A percentile compares a stretch with the other conserved stretches of the same genome.
These are phyloP conservation scores for Candida tallmaniae DNA, from an alignment of 805 yeast species.

Conservation along the genomic window DNA sequence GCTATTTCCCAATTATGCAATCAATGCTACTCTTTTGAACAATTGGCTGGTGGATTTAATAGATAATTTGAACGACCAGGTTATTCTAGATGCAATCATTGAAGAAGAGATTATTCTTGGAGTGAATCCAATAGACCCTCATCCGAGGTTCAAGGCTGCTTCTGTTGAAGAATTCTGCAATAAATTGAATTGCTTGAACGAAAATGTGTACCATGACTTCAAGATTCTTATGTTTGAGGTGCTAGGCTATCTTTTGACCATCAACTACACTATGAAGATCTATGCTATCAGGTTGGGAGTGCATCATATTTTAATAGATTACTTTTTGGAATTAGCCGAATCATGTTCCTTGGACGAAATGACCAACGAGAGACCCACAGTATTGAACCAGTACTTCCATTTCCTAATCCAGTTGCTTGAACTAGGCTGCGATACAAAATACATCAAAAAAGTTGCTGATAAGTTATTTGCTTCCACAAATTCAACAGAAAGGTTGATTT, in stretches of 20 bases:
- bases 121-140: constrained; percentile 6
- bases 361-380: constrained; percentile 8
- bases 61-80: constrained; percentile 19
- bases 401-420: constrained; percentile 25
- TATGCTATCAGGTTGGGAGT: constrained; percentile 17
- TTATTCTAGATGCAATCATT: constrained; percentile 17
- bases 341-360: not conserved
- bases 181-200: constrained; percentile 17
- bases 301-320: constrained; percentile 17
- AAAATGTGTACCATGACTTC: constrained; percentile 23
- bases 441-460: constrained; percentile 16
- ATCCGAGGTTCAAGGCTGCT: constrained; percentile 1
- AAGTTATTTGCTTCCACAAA: constrained; percentile 1
- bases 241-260: constrained; percentile 17
- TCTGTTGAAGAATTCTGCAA: constrained; percentile 9
- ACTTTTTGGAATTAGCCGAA: constrained; percentile 10
- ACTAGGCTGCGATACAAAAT: constrained; percentile 28
- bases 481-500: constrained; percentile 7
- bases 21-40: constrained; percentile 24
- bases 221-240: constrained; percentile 25
- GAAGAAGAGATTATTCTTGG: constrained; percentile 21
- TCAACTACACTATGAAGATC: constrained; percentile 21
- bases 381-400: constrained; percentile 17
- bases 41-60: constrained; percentile 36
- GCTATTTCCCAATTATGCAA: constrained; percentile 18